Base-by-base conservation (phyloP, 2,329 filamentous ascomycete genomes). In the Cladosporium sp. region DNA sequence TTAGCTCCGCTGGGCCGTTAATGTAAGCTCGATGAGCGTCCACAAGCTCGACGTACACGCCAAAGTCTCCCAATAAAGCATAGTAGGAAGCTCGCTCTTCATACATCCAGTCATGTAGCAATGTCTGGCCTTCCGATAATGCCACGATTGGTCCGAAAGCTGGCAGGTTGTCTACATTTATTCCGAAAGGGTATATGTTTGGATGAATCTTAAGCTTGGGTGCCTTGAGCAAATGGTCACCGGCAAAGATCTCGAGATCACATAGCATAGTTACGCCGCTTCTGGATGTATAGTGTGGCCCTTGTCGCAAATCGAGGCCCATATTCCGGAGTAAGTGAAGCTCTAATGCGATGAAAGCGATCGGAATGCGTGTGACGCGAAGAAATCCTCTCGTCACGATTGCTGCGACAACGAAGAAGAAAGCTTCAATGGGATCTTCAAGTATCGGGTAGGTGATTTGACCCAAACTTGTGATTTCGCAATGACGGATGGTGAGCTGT, bases 41-140 rank as follows among this genome's bases (percentile, higher is more conserved):
- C 24, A 19, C 5, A 15, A 53, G n/a, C 17, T 44, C 36, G 4
- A 53, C 50, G 1, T 17, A 9, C 1, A 34, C 50, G 22, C 36
- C 37, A 22, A 44, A 44, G n/a, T 10, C n/a, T 37, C 10, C 19
- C 24, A 53, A 15, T 10, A 42, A 13, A 12, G 36, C 50, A 19
- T 42, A 53, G 12, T 53, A 53, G 2, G 50, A 20, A 2, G 50
- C 50, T 3, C 50, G 9, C 24, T 44, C 24, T 12, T 53, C 50
- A 17, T 53, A 53, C 37, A 44, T 42, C 50, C 50, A 53, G n/a
- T 52, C 49, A n/a, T 52, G 49, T 9, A 52, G 12, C n/a, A 52
- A 28, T 9, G 35, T 52, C 15, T 28, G 32, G 22, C 49, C 49
- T 15, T 52, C 35, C 15, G 22, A 32, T 2, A 40, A 19, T 9